Base-by-base conservation (phyloP, 1,284 basidiomycete genomes). In the Cutaneotrichosporon dermatis region DNA sequence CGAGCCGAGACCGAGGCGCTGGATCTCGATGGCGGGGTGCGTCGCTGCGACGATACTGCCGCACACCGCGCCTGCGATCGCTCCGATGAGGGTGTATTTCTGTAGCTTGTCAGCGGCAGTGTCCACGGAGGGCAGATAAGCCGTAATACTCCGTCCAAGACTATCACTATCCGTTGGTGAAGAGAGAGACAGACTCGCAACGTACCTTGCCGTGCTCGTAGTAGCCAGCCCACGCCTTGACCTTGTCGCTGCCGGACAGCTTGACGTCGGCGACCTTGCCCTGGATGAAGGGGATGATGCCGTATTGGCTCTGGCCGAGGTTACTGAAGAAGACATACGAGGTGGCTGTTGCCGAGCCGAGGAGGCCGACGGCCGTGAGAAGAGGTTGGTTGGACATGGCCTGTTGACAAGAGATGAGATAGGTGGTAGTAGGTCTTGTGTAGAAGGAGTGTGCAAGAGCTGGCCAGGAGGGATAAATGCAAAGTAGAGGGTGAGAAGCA, bases 291-390 rank as follows among this genome's bases (percentile, higher is more conserved):
- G 69, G 63, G 36, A 69, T 58, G 41, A 63, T 25, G 41, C 70
- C 70, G 40, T 63, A 45, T 45, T 66, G 62, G 6, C n/a, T 39
- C 16, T 59, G 59, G 37, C 59, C 62, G 39, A 69, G 16, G 46
- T 64, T 62, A 40, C 55, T 25, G 63, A 67, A 70, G 58, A 70
- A 59, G 46, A 65, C 61, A 54, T 67, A 67, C 36, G 65, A 57
- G 2, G 69, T 66, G 9, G 61, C 55, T 4, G 63, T 43, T 6
- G 59, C 56, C 10, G 61, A 61, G 15, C 66, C 51, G 46, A 66
- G 60, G 12, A 70, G 65, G 25, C 63, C 65, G 54, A 65, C 43
- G 1, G 65, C 64, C n/a, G 66, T 33, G 45, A 51, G 54, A 25
- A 25, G 25, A 25, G 25, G 25, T 25, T 25, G 25, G 10, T 11